Conservation (phyloP, 257 asterid genomes). For the Galeopsis tetrahit region DNA sequence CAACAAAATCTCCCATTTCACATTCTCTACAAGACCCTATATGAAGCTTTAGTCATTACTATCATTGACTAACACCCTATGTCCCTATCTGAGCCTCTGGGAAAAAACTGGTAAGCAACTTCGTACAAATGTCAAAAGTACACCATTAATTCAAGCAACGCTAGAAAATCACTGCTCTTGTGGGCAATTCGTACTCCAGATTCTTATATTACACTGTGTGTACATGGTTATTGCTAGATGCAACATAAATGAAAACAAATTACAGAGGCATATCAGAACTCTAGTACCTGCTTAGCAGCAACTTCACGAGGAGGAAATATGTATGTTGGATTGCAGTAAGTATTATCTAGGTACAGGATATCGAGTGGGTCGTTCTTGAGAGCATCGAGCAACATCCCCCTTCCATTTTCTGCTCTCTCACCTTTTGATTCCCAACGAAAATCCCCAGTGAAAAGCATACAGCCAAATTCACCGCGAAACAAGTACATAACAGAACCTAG, state of each 20-base stretch:
- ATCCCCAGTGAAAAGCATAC: slow-evolving; percentile 84
- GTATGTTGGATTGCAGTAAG: slow-evolving; percentile 76
- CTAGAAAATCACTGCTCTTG: background rate
- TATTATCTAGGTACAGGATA: slow-evolving; percentile 67
- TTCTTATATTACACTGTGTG: slow-evolving; percentile 5
- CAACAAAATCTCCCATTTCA: background rate
- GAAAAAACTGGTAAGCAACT: slow-evolving; percentile 6
- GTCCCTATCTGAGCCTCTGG: slow-evolving; percentile 9
- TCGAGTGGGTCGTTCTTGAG: slow-evolving; percentile 64
- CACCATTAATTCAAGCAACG: background rate
- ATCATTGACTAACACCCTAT: background rate
- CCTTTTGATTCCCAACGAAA: slow-evolving; percentile 75
- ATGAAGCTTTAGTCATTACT: background rate
- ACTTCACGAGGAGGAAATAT: slow-evolving; percentile 76
- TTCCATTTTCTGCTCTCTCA: slow-evolving; percentile 49
- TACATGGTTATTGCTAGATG: slow-evolving; percentile 8
- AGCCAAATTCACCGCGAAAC: slow-evolving; percentile 88
- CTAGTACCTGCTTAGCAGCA: slow-evolving; percentile 71
- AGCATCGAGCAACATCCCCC: slow-evolving; percentile 68
- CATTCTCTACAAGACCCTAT: slow-evolving; percentile 3
- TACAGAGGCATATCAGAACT: slow-evolving; percentile 29
- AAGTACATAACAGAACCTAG: slow-evolving; percentile 87
- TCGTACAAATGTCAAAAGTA: background rate
- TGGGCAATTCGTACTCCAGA: slow-evolving; percentile 9
- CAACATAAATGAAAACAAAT: slow-evolving; percentile 2